Base-by-base conservation (phyloP, 2,329 filamentous ascomycete species). In the Corniculantispora saksenae region DNA sequence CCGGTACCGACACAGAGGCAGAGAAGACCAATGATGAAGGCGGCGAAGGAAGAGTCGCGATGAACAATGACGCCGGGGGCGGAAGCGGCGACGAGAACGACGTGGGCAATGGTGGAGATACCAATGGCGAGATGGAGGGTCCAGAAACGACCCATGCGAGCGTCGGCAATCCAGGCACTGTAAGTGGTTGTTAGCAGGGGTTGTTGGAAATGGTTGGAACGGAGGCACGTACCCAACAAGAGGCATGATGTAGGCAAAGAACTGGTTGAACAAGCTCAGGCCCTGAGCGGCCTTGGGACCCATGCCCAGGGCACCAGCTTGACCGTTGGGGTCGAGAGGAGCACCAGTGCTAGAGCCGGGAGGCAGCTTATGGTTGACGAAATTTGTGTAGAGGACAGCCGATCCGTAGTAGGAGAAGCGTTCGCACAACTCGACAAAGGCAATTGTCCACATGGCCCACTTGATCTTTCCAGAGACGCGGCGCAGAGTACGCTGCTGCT, bases 341-440 rank as follows among this genome's bases (percentile, higher is more conserved):
- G 84, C 82, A 58, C 87, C 87, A 1, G 86, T 85, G 10, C 74
- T 76, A 1, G 86, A 89, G n/a, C 81, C 81, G 0, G 71, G 66
- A 0, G 87, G 87, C 5, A 88, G 80, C 17, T 80, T 78, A 67
- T 86, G 81, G 69, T 88, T 84, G 68, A 90, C 86, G 77, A 87
- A 90, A 72, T 90, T 90, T 73, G 86, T 84, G 70, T 86, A 88
- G 47, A 90, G 82, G 48, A 85, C 83, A 13, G 84, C 85, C 6
- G 85, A 86, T 40, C 90, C 90, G 70, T 91, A 91, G 80, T 91
- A 92, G 3, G 86, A 89, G 75, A 91, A 91, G 40, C 90, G 86
- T 76, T 92, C 90, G 75, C 88, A 91, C 32, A 91, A 74, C 74
- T 91, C 89, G 51, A 91, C 82, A 65, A 91, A 86, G 2, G 86